A percentile compares a stretch with the other conserved stretches of the same genome.
These are phyloP conservation scores for Globisporangium splendens DNA, from an alignment of 352 stramenopile genomes.

Conservation along the genomic window DNA sequence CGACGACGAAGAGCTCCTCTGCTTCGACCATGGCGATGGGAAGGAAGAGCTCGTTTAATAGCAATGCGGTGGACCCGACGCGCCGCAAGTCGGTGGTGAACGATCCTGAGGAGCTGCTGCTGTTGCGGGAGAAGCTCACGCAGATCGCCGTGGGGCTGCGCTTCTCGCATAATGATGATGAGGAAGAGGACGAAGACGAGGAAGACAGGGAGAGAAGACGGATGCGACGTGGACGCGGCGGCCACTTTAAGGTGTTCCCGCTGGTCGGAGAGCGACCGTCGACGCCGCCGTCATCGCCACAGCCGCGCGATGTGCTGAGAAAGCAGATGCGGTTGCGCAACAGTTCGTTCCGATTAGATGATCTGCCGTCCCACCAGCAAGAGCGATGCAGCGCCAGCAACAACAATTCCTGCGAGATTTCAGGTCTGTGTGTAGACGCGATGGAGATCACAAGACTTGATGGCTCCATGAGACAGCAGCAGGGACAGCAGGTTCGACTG, in stretches of 20 bases:
- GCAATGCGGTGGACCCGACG: not conserved
- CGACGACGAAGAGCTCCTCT: not conserved
- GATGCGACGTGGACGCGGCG: constrained; percentile 3
- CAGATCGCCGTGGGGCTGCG: constrained; percentile 48
- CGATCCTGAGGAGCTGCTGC: constrained; percentile 58
- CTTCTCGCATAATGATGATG: constrained; percentile 16
- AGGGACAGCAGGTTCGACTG: constrained; percentile 23
- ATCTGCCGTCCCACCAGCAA: constrained; percentile 13
- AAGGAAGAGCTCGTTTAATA: not conserved
- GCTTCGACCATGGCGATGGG: too few species aligned
- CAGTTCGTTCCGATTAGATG: constrained; percentile 26
- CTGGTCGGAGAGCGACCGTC: constrained; percentile 39
- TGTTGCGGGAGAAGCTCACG: constrained; percentile 73
- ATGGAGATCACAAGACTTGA: constrained; percentile 50
- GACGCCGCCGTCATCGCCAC: constrained; percentile 75
- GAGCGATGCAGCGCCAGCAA: constrained; percentile 19
- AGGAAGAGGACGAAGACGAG: constrained; percentile 18
- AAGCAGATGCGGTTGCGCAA: constrained; percentile 57
- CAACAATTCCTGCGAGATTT: constrained; percentile 7
- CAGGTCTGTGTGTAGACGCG: constrained; percentile 50
- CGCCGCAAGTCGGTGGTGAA: constrained; percentile 58
- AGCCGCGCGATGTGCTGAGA: constrained; percentile 69
- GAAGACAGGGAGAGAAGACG: constrained; percentile 15
- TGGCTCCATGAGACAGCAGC: constrained; percentile 13
- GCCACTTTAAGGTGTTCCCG: constrained; percentile 50